These are phyloP conservation scores for Telfairia occidentalis DNA, from an alignment of 331 rosid species.

Conservation along the genomic window DNA sequence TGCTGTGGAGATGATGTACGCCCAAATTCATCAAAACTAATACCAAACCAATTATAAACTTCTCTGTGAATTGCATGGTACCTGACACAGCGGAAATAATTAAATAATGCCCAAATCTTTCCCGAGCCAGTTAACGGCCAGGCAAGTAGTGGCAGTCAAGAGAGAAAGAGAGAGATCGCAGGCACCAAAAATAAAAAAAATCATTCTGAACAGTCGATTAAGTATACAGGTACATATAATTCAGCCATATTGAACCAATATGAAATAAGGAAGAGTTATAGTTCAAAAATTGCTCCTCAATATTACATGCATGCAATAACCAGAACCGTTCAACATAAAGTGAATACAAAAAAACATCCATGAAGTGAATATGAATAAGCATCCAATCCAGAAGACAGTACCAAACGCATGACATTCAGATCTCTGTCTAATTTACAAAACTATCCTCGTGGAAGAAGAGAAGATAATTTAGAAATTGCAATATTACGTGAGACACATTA, in stretches of 20 bases:
- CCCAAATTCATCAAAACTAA: constrained; percentile 80
- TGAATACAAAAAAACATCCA: not conserved
- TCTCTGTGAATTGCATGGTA: constrained; percentile 62
- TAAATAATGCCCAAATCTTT: not conserved
- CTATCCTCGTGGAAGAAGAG: not conserved
- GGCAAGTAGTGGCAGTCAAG: not conserved
- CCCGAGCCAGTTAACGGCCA: not conserved
- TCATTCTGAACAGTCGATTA: not conserved
- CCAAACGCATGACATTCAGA: not conserved
- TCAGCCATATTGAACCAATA: not conserved
- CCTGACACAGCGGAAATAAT: constrained; percentile 26
- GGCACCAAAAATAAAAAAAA: not conserved
- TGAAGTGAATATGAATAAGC: not conserved
- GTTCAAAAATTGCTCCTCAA: not conserved
- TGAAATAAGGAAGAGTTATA: not conserved
- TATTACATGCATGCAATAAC: not conserved
- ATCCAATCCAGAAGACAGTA: not conserved
- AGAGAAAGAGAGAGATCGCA: not conserved
- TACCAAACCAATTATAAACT: constrained; percentile 74
- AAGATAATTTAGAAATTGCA: not conserved
- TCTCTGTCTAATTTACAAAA: not conserved
- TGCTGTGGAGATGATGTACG: constrained; percentile 73
- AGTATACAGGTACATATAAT: not conserved
- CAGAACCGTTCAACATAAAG: not conserved
- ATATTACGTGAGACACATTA: not conserved